These are phyloP conservation scores for Penicillium lividum DNA, from an alignment of 495 filamentous ascomycete genomes.

Conservation along the genomic window DNA sequence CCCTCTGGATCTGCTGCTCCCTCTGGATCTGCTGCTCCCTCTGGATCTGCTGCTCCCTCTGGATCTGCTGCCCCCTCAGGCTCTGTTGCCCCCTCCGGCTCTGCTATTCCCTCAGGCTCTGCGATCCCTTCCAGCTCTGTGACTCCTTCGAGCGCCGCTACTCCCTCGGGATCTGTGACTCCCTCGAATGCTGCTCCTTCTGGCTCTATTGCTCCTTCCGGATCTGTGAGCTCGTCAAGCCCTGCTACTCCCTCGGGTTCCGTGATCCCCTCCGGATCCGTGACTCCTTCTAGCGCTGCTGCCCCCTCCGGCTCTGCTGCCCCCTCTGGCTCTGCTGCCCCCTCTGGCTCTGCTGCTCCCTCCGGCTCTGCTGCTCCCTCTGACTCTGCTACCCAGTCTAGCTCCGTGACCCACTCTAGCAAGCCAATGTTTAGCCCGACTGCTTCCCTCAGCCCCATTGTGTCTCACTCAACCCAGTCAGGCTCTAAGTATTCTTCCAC, in stretches of 20 bases:
- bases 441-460: too few species aligned
- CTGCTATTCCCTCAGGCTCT: conserved; percentile 16
- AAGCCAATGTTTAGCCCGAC: not conserved
- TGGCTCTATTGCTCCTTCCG: not conserved
- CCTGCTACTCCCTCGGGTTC: not conserved
- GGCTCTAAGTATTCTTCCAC: not conserved
- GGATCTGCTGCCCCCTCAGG: conserved; percentile 2
- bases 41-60: not conserved
- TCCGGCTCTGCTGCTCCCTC: conserved; percentile 18
- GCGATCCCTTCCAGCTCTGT: conserved; percentile 2
- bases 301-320: not conserved
- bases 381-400: conserved; percentile 19
- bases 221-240: not conserved
- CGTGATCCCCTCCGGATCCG: not conserved
- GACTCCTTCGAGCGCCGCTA: not conserved
- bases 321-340: conserved; percentile 14
- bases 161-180: not conserved
- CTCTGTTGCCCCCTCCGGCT: conserved; percentile 15
- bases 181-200: not conserved
- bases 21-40: not conserved
- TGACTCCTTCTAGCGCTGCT: not conserved
- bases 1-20: conserved; percentile 13
- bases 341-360: conserved; percentile 21
- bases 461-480: not conserved
- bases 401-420: conserved; percentile 12